These are phyloP conservation scores for Cercospora zeae-maydis DNA, from an alignment of 2,329 filamentous ascomycete genomes.

Conservation along the genomic window DNA sequence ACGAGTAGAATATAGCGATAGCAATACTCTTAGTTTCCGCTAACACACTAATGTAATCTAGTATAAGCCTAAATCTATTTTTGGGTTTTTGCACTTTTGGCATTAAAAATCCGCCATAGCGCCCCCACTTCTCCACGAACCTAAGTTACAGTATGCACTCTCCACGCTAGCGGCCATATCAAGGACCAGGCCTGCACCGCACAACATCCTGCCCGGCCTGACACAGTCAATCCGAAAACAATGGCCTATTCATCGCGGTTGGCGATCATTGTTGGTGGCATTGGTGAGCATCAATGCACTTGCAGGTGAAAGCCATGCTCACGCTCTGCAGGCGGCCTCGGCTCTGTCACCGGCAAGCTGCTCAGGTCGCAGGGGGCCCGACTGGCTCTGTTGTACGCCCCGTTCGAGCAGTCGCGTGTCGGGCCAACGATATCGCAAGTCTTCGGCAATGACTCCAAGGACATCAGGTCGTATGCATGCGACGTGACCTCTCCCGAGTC, in stretches of 20 bases:
- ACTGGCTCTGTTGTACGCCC: constrained; percentile 47
- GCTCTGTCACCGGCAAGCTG: constrained; percentile 43
- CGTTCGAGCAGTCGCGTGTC: constrained; percentile 43
- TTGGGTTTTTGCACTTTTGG: no score
- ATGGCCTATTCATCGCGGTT: constrained; percentile 39
- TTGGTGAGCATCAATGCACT: constrained; percentile 35
- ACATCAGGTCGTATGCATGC: constrained; percentile 35
- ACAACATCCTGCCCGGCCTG: background rate
- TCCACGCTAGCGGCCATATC: background rate
- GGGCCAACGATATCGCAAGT: constrained; percentile 38
- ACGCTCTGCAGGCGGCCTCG: constrained; percentile 39
- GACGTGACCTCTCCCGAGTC: constrained; percentile 35
- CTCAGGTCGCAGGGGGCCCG: constrained; percentile 43
- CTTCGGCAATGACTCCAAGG: constrained; percentile 33
- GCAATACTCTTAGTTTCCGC: no score
- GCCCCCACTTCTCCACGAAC: background rate
- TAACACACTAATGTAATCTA: no score
- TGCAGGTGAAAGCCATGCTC: background rate
- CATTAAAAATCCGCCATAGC: no score
- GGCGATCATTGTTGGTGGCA: constrained; percentile 44
- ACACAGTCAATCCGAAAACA: background rate
- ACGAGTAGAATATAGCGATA: no score
- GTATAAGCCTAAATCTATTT: no score
- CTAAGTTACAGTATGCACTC: no score
- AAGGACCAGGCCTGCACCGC: background rate